Percentiles rank a stretch among this genome's conserved stretches.
Conservation (phyloP, 805 yeast genomes). For the Starmerella sp. region DNA sequence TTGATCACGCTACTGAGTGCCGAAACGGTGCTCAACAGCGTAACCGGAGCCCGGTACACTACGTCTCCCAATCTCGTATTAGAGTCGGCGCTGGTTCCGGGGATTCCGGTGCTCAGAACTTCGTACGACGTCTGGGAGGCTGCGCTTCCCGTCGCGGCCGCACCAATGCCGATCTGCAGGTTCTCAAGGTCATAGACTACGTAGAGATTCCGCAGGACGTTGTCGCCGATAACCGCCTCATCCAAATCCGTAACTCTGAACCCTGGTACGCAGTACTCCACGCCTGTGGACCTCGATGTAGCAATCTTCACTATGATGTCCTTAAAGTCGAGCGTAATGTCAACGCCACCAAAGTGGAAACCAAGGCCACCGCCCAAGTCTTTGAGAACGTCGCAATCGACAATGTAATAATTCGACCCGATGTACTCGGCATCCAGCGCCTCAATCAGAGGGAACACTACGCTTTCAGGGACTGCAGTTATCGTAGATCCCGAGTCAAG, state of each 20-base stretch:
- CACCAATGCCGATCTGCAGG: constrained; percentile 45
- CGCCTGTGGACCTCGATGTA: neutral
- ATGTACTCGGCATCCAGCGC: constrained; percentile 33
- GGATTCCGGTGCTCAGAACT: neutral
- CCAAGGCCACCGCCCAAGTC: neutral
- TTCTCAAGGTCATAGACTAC: constrained; percentile 55
- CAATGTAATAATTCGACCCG: constrained; percentile 23
- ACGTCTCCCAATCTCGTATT: too few species aligned
- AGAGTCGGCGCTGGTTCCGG: neutral
- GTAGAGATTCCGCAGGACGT: constrained; percentile 51
- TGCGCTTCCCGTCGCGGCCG: constrained; percentile 26
- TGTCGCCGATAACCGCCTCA: constrained; percentile 45
- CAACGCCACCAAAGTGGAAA: constrained; percentile 13
- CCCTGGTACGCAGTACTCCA: constrained; percentile 1
- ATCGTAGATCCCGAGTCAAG: constrained; percentile 19
- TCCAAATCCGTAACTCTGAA: neutral
- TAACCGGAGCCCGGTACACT: too few species aligned
- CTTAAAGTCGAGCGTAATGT: constrained; percentile 6
- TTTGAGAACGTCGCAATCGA: constrained; percentile 7
- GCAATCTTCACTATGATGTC: neutral
- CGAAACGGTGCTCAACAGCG: too few species aligned
- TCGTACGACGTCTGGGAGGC: neutral
- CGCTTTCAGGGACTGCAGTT: constrained; percentile 20
- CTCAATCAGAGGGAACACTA: constrained; percentile 17
- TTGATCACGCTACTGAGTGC: too few species aligned